Base-by-base conservation (phyloP, 1,139 yeast genomes). In the Hansenula lynferdii region DNA sequence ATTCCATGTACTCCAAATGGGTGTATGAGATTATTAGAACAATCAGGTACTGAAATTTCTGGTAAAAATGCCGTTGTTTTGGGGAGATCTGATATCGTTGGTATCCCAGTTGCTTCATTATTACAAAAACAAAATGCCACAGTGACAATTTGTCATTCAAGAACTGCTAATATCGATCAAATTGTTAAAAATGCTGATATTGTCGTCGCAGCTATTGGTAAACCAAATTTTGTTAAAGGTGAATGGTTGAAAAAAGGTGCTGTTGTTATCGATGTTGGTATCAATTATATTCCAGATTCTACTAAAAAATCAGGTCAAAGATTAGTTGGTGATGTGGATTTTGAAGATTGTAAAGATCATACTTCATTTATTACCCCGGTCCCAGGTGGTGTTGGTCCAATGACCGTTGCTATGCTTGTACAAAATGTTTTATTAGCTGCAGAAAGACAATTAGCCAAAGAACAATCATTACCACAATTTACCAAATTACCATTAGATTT, bases 311-410 rank as follows among this genome's bases (percentile, higher is more conserved):
- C 80, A 14, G 90, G 90, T 23, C 69, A 68, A 49, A 74, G 70
- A 54, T 67, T 84, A 52, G 89, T 83, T 15, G 94, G 94, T 48
- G 94, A 84, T 59, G 92, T 80, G 24, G 89, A 82, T 49, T 83
- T 66, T 54, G 77, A 67, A 37, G 63, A 74, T 27, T 84, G 81
- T 39, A 65, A 67, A 40, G 63, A 70, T 38, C 70, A 69, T 48
- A 83, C 87, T 2, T 66, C 81, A 2, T 77, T 69, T 51, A 68
- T 84, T 39, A 83, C 94, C 7, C 94, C 94, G 5, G 94, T 84
- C 37, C 94, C 94, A 27, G 92, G 94, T 60, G 94, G 94, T 50
- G 94, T 84, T 49, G 94, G 94, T 28, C 94, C 94, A 50, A 84
- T 84, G 94, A 84, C 94, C 23, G 92, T 84, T 30, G 90, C 89